Conservation (phyloP, 2,329 filamentous ascomycete genomes). For the Aspergillus persii region DNA sequence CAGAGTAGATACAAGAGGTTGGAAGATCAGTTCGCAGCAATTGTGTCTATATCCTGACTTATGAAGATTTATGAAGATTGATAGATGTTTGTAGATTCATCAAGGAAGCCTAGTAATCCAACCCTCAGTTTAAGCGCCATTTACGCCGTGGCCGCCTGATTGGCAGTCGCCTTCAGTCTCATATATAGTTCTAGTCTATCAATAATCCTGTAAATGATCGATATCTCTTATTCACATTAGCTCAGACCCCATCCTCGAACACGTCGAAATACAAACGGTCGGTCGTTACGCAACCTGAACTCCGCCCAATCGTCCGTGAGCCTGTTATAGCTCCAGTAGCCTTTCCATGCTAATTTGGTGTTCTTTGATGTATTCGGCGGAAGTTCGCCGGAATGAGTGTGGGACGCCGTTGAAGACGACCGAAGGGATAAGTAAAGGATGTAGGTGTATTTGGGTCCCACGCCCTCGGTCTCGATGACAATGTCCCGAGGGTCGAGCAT, state of each 20-base stretch:
- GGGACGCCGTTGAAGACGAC: constrained; percentile 47
- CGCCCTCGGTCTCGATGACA: constrained; percentile 82
- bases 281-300: constrained; percentile 66
- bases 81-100: too few relatives aligned
- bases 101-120: not conserved
- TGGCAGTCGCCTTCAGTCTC: not conserved
- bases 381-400: constrained; percentile 40
- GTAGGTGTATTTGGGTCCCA: constrained; percentile 75
- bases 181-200: not conserved
- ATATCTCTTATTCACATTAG: constrained; percentile 16
- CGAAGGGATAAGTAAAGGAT: constrained; percentile 74
- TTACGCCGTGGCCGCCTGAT: not conserved
- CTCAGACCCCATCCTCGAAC: constrained; percentile 58
- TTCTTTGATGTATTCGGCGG: constrained; percentile 59
- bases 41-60: too few relatives aligned
- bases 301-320: constrained; percentile 87
- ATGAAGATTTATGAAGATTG: too few relatives aligned
- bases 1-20: too few relatives aligned
- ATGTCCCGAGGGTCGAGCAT: constrained; percentile 56
- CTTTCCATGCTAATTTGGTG: constrained; percentile 84
- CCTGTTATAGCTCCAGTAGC: constrained; percentile 87
- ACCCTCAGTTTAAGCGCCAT: not conserved
- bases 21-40: too few relatives aligned
- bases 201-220: not conserved
- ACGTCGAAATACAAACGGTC: constrained; percentile 60